Evolutionary conservation across 805 yeast species (phyloP).

Genomic region (Saccharomycopsis fermentans): DNA sequence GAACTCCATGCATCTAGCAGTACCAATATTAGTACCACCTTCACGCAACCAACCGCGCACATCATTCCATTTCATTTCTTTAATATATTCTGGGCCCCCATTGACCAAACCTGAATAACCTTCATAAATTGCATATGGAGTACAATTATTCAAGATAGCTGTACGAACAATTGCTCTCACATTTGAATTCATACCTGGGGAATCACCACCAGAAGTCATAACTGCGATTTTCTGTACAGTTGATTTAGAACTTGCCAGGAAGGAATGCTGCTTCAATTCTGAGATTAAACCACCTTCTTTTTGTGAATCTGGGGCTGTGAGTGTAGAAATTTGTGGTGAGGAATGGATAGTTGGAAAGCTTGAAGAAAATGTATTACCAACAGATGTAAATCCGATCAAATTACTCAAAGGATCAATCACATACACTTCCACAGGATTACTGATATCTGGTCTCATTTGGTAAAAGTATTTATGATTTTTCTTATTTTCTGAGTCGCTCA

Average conservation of each 20-base stretch:
- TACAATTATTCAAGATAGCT: conserved; percentile 54
- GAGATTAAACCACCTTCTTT: too few relatives aligned
- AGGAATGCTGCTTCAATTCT: background rate
- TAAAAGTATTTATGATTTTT: conserved; percentile 21
- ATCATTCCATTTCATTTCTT: conserved; percentile 60
- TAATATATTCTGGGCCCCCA: conserved; percentile 46
- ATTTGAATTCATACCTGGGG: conserved; percentile 74
- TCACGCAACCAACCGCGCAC: conserved; percentile 60
- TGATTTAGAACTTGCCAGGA: background rate
- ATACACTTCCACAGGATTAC: conserved; percentile 67
- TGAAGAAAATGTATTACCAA: conserved; percentile 46
- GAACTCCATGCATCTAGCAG: conserved; percentile 64
- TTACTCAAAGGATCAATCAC: conserved; percentile 78
- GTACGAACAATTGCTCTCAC: conserved; percentile 66
- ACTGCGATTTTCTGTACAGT: conserved; percentile 48
- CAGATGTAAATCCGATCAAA: conserved; percentile 67
- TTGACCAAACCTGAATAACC: conserved; percentile 66
- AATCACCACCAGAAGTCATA: conserved; percentile 77
- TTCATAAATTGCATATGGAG: conserved; percentile 58
- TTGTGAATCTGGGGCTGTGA: background rate
- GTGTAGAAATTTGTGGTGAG: background rate
- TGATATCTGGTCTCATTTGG: conserved; percentile 61
- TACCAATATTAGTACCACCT: conserved; percentile 75
- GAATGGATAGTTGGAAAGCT: conserved; percentile 27
- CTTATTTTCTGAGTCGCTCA: conserved; percentile 19